Base-by-base conservation (phyloP, 2,329 filamentous ascomycete species). In the Xylariaceae sp. region DNA sequence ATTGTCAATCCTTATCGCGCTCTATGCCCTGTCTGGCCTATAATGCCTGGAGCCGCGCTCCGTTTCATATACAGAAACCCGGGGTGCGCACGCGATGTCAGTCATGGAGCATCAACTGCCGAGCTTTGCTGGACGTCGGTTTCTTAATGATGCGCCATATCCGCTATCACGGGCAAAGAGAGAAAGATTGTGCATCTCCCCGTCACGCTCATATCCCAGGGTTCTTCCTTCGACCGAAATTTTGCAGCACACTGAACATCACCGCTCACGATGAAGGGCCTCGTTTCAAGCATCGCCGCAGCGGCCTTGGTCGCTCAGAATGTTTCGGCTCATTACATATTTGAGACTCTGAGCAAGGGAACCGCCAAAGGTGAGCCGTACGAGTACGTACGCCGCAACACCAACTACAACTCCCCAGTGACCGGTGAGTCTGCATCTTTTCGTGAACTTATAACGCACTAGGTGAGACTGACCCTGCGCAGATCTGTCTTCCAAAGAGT, bases 331-430 rank as follows among this genome's bases (percentile, higher is more conserved):
- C 65, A 68, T 48, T 69, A 69, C 56, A 67, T 68, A 50, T 68
- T 67, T 53, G 60, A 67, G 45, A 50, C 64, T 24, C 48, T 68
- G 29, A 46, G 52, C 8, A 55, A 61, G 37, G 65, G 62, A 4
- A 54, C 53, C 13, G 49, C 49, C 15, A 62, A 62, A 48, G 64
- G 57, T 28, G 49, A 46, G 31, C 43, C 57, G 4, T 68, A 62
- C 45, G 53, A 67, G 43, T 62, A 63, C 49, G 57, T 73, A 45
- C 65, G 70, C 19, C 60, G 59, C 38, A 72, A 72, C 60, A 67
- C 60, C 39, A 74, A 72, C 64, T 60, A 66, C 50, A 72, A 73
- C 60, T 70, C 66, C 9, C 69, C 68, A 7, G 69, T 72, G 4
- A 68, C 64, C 9, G 59, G 58, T 58, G 39, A 34, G 43, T 45